Percentiles rank a stretch among this genome's conserved stretches.
Evolutionary conservation across 2,329 filamentous ascomycete genomes (phyloP).

Genomic region (Samsoniella hepiali): DNA sequence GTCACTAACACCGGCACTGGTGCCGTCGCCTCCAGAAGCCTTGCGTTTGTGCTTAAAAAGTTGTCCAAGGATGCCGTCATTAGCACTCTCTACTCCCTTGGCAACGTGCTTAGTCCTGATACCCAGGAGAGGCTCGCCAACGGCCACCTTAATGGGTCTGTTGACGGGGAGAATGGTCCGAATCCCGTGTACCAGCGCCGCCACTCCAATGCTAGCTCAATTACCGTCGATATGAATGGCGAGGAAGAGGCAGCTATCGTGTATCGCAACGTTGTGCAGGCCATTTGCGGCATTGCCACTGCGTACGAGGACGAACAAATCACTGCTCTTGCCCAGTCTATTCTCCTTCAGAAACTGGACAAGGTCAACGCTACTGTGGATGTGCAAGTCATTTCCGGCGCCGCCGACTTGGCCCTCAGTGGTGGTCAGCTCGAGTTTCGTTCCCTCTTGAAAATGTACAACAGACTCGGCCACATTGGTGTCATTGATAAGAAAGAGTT

Average conservation of each 20-base stretch:
- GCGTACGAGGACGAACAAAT: slow-evolving; percentile 86
- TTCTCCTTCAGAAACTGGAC: slow-evolving; percentile 92
- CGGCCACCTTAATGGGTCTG: slow-evolving; percentile 44
- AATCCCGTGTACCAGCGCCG: slow-evolving; percentile 50
- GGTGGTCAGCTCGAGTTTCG: slow-evolving; percentile 81
- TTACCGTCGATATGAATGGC: slow-evolving; percentile 71
- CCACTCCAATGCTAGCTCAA: slow-evolving; percentile 67
- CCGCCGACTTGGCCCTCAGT: slow-evolving; percentile 71
- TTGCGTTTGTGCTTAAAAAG: slow-evolving; percentile 76
- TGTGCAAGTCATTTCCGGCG: slow-evolving; percentile 78
- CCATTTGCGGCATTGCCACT: slow-evolving; percentile 85
- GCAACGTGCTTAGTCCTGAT: slow-evolving; percentile 83
- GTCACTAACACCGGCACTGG: slow-evolving; percentile 67
- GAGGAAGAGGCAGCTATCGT: slow-evolving; percentile 76
- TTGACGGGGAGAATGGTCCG: slow-evolving; percentile 36
- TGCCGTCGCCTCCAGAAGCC: slow-evolving; percentile 73
- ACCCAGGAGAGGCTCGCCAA: slow-evolving; percentile 54
- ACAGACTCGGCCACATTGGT: slow-evolving; percentile 69
- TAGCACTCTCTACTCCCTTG: slow-evolving; percentile 92
- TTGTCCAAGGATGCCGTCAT: slow-evolving; percentile 92
- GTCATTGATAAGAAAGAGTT: slow-evolving; percentile 64
- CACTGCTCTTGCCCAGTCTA: slow-evolving; percentile 85
- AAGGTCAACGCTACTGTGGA: slow-evolving; percentile 80
- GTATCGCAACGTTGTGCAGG: slow-evolving; percentile 88
- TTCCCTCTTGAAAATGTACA: slow-evolving; percentile 79